Conservation (phyloP, 805 yeast genomes). For the Sungouiozyma intestinalis region DNA sequence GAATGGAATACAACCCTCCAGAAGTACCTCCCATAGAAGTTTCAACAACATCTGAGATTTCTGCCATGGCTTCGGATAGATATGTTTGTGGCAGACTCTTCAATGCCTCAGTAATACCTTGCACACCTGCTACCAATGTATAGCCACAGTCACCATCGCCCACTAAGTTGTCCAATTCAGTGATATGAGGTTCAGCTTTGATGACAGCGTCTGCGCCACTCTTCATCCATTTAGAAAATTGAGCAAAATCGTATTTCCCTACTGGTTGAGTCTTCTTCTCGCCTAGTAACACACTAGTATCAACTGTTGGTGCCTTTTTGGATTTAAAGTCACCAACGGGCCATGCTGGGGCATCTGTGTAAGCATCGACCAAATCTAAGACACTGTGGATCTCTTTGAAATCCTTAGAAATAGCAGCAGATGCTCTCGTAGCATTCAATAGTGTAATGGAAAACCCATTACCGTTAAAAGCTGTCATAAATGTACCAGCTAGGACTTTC, state of each 20-base stretch:
- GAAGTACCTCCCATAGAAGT: slow-evolving; percentile 96
- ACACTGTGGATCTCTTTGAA: slow-evolving; percentile 28
- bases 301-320: slow-evolving; percentile 24
- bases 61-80: slow-evolving; percentile 48
- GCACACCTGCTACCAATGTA: slow-evolving; percentile 74
- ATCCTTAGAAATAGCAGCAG: slow-evolving; percentile 28
- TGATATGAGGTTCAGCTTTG: slow-evolving; percentile 70
- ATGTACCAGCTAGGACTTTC: slow-evolving; percentile 63
- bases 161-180: slow-evolving; percentile 75
- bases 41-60: slow-evolving; percentile 75
- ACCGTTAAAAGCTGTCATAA: slow-evolving; percentile 83
- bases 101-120: slow-evolving; percentile 52
- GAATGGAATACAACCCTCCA: slow-evolving; percentile 86
- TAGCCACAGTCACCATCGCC: slow-evolving; percentile 99
- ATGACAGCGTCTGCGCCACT: slow-evolving; percentile 44
- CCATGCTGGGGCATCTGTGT: slow-evolving; percentile 83
- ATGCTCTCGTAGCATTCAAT: slow-evolving; percentile 52
- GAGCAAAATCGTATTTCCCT: slow-evolving; percentile 29
- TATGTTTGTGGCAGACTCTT: slow-evolving; percentile 32
- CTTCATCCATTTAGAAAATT: slow-evolving; percentile 30
- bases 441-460: slow-evolving; percentile 86
- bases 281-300: slow-evolving; percentile 21
- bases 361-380: slow-evolving; percentile 52
- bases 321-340: slow-evolving; percentile 22
- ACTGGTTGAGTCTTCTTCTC: slow-evolving; percentile 27